phyloP scores from a whole-genome alignment of 2,329 filamentous ascomycete genomes.

The Xylaria digitata region DNA sequence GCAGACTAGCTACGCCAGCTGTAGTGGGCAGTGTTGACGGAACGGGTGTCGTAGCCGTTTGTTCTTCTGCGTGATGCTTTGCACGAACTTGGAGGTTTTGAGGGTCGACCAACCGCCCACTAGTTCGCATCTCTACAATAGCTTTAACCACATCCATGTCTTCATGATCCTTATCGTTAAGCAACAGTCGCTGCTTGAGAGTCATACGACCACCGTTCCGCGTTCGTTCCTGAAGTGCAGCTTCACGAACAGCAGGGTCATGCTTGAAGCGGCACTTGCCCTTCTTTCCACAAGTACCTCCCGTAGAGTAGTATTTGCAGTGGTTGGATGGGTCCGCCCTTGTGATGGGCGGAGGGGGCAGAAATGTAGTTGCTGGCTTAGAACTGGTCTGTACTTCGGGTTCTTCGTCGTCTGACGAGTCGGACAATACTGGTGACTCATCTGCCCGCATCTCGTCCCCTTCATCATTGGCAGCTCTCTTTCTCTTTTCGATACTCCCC shows the following conservation, averaged over 20 bases:
- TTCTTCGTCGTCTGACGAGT: conserved; percentile 67
- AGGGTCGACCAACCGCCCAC: conserved; percentile 61
- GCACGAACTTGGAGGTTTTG: conserved; percentile 46
- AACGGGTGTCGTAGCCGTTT: conserved; percentile 30
- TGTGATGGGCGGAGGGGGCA: conserved; percentile 62
- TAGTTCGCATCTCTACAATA: conserved; percentile 72
- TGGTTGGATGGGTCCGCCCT: conserved; percentile 71
- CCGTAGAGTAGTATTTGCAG: conserved; percentile 78
- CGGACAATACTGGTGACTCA: conserved; percentile 55
- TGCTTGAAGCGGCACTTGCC: conserved; percentile 80
- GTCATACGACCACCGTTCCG: conserved; percentile 74
- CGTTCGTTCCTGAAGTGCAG: conserved; percentile 71
- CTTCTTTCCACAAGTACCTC: conserved; percentile 76
- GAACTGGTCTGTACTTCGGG: conserved; percentile 69
- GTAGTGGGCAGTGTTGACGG: conserved; percentile 46
- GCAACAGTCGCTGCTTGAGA: conserved; percentile 71
- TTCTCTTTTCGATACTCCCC: conserved; percentile 72
- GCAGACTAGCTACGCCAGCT: conserved; percentile 46
- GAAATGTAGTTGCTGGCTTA: conserved; percentile 50
- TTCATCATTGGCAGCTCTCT: conserved; percentile 74
- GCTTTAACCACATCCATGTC: conserved; percentile 74
- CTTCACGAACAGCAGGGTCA: conserved; percentile 71
- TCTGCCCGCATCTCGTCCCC: conserved; percentile 71
- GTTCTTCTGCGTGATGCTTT: conserved; percentile 49
- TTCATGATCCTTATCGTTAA: conserved; percentile 76